Percentiles rank a stretch among this genome's conserved stretches.
Conservation (phyloP, 371 early-diverging fungal genomes). For the Lichtheimia ramosa region DNA sequence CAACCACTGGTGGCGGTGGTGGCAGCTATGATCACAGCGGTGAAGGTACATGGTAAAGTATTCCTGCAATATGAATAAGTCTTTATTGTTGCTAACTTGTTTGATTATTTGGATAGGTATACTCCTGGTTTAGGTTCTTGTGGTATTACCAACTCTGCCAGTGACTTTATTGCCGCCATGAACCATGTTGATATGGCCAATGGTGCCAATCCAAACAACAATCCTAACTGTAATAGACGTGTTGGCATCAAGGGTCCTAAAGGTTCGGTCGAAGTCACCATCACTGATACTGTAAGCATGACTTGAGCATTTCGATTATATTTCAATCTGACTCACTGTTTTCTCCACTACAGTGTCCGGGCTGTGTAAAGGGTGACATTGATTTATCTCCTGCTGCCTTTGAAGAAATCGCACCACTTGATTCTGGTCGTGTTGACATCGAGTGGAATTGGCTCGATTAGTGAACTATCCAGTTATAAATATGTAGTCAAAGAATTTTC, state of each 20-base stretch:
- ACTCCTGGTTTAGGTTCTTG: constrained; percentile 33
- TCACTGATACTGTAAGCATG: constrained; percentile 26
- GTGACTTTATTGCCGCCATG: constrained; percentile 33
- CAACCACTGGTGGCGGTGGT: not conserved
- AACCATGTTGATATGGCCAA: constrained; percentile 38
- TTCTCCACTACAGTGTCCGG: constrained; percentile 4
- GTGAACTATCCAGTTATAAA: not conserved
- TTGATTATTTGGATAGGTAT: too few species aligned
- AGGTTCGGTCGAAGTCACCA: constrained; percentile 29
- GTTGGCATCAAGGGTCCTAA: constrained; percentile 27
- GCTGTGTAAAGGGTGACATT: constrained; percentile 21
- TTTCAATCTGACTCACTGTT: constrained; percentile 15
- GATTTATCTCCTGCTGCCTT: constrained; percentile 53
- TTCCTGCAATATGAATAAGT: too few species aligned
- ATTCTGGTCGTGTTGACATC: constrained; percentile 37
- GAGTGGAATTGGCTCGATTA: constrained; percentile 32
- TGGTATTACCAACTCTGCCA: constrained; percentile 22
- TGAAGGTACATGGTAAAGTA: constrained; percentile 35
- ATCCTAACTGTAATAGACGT: constrained; percentile 29
- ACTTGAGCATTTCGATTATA: not conserved
- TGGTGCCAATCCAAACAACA: constrained; percentile 37
- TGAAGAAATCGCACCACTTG: constrained; percentile 25
- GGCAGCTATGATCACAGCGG: constrained; percentile 17
- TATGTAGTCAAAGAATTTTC: not conserved
- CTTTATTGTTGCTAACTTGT: too few species aligned